phyloP scores from a whole-genome alignment of 352 stramenopile species.

The Albugo laibachii region DNA sequence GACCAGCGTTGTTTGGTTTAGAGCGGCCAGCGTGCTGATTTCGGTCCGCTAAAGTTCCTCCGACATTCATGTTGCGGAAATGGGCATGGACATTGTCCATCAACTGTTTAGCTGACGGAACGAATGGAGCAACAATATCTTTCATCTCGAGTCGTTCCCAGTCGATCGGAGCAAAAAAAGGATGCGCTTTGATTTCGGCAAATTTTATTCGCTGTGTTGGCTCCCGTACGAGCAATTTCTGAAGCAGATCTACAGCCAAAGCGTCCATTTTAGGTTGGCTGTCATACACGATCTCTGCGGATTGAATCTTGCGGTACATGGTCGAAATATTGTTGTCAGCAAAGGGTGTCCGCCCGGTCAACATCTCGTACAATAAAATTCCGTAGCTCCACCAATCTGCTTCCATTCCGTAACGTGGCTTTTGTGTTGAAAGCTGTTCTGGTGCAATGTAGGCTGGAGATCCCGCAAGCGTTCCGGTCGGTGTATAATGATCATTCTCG shows the following conservation, averaged over 20 bases:
- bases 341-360: conserved; percentile 27
- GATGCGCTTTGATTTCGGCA: conserved; percentile 25
- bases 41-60: conserved; percentile 51
- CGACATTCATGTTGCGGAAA: conserved; percentile 79
- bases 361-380: conserved; percentile 43
- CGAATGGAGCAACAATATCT: conserved; percentile 60
- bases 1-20: conserved; percentile 14
- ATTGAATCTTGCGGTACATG: conserved; percentile 83
- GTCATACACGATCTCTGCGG: conserved; percentile 65
- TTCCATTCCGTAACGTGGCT: conserved; percentile 63
- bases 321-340: conserved; percentile 58
- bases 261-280: conserved; percentile 39
- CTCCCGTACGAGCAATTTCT: conserved; percentile 82
- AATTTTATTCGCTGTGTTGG: conserved; percentile 67
- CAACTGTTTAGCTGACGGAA: conserved; percentile 45
- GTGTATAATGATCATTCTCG: conserved; percentile 23
- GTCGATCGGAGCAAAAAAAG: conserved; percentile 54
- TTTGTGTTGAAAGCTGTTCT: conserved; percentile 67
- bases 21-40: conserved; percentile 36
- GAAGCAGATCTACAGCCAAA: conserved; percentile 53
- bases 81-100: conserved; percentile 80
- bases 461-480: conserved; percentile 48
- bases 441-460: conserved; percentile 66
- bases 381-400: conserved; percentile 54
- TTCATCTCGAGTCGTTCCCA: conserved; percentile 59